These are phyloP conservation scores for Ceratobasidium sp. DNA, from an alignment of 1,284 basidiomycete genomes.

Conservation along the genomic window DNA sequence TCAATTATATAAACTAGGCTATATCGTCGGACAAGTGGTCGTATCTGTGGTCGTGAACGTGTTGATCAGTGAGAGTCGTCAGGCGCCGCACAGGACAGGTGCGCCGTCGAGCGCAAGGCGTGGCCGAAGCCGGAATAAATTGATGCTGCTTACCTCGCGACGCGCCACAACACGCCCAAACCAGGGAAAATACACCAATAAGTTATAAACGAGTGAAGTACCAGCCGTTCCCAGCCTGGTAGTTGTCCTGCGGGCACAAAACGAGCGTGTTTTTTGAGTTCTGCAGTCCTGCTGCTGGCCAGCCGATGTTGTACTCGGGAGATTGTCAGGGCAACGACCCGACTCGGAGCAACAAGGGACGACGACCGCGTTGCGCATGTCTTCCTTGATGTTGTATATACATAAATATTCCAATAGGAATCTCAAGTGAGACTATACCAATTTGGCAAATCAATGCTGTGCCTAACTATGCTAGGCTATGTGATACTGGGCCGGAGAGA, in stretches of 20 bases:
- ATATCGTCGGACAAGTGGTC: conserved; percentile 1
- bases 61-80: conserved; percentile 13
- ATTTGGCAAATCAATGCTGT: background rate
- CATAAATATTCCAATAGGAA: conserved; percentile 4
- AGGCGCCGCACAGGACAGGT: conserved; percentile 15
- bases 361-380: background rate
- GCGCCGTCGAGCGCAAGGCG: conserved; percentile 18
- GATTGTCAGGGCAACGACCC: conserved; percentile 23
- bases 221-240: background rate
- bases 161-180: conserved; percentile 34
- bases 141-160: conserved; percentile 28
- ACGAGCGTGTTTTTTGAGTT: conserved; percentile 4
- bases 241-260: background rate
- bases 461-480: background rate
- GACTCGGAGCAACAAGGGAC: conserved; percentile 11
- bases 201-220: conserved; percentile 5
- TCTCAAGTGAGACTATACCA: background rate
- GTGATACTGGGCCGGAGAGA: no score
- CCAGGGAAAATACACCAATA: conserved; percentile 16
- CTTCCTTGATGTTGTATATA: background rate
- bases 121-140: conserved; percentile 34
- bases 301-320: background rate
- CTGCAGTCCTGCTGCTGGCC: background rate
- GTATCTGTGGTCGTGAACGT: conserved; percentile 35
- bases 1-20: background rate